These are phyloP conservation scores for Mycena haematopus DNA, from an alignment of 768 basidiomycete species.

Conservation along the genomic window DNA sequence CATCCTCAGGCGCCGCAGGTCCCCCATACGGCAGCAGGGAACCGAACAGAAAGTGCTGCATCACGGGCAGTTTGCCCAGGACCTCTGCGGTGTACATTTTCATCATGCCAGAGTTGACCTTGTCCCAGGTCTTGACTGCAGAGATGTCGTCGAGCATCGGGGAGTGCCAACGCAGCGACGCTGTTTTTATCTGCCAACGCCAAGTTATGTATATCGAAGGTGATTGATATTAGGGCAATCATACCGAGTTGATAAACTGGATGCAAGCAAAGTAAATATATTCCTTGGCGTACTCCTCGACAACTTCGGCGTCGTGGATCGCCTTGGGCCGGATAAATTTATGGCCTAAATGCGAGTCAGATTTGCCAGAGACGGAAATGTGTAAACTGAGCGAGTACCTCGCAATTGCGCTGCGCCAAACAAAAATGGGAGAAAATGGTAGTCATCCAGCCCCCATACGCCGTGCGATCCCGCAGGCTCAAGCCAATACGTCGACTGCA, in stretches of 20 bases:
- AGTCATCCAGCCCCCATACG: conserved; percentile 97
- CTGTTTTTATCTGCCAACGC: conserved; percentile 82
- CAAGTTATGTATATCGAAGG: background rate
- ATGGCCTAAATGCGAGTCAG: conserved; percentile 58
- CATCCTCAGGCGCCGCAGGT: conserved; percentile 45
- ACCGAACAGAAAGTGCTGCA: conserved; percentile 96
- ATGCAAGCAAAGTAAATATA: conserved; percentile 99
- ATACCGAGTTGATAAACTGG: conserved; percentile 90
- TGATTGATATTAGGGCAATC: conserved; percentile 31
- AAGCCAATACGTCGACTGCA: conserved; percentile 96
- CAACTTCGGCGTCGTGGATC: conserved; percentile 89
- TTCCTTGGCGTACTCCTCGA: conserved; percentile 89
- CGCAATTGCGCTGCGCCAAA: conserved; percentile 84
- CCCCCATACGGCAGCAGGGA: conserved; percentile 76
- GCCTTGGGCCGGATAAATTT: conserved; percentile 91
- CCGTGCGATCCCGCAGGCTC: conserved; percentile 99
- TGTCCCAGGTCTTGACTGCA: conserved; percentile 94
- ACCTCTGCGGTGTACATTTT: conserved; percentile 99
- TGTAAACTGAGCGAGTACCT: conserved; percentile 43
- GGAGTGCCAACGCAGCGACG: conserved; percentile 95
- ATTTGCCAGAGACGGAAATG: background rate
- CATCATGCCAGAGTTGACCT: conserved; percentile 94
- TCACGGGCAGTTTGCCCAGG: conserved; percentile 91
- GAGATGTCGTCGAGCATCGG: conserved; percentile 99
- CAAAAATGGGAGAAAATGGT: conserved; percentile 93